These are phyloP conservation scores for Raddia guianensis DNA, from an alignment of 176 grass and related monocot species.

Conservation along the genomic window DNA sequence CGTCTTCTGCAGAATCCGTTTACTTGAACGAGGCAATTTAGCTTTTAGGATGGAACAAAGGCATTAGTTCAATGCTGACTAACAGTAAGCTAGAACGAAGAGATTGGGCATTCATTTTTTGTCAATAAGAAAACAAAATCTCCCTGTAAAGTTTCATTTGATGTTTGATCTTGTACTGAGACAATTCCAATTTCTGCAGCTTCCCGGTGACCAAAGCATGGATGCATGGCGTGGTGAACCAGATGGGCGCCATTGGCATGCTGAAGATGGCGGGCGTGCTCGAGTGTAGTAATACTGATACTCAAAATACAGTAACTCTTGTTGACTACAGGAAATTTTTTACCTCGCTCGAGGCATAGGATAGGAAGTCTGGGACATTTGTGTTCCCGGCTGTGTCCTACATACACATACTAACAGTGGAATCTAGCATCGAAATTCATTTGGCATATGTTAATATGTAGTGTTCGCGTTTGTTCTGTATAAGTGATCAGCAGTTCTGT, in stretches of 20 bases:
- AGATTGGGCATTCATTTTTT: neutral
- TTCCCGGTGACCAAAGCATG: neutral
- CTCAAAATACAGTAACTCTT: neutral
- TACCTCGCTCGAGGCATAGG: neutral
- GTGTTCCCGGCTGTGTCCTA: slow-evolving; percentile 16
- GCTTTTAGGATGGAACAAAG: neutral
- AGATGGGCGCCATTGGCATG: slow-evolving; percentile 3
- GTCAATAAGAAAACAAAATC: neutral
- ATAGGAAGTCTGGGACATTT: neutral
- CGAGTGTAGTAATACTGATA: slow-evolving; percentile 22
- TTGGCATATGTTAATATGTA: slow-evolving; percentile 25
- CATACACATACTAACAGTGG: neutral
- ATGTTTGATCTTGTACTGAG: slow-evolving; percentile 1
- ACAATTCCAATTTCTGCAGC: slow-evolving; percentile 30
- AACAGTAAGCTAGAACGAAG: neutral
- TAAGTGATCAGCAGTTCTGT: slow-evolving; percentile 27
- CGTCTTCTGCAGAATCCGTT: neutral
- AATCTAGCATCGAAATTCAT: slow-evolving; percentile 13
- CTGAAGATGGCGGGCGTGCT: neutral
- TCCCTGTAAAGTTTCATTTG: neutral
- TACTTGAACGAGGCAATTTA: neutral
- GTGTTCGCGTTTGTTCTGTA: slow-evolving; percentile 34
- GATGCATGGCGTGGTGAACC: neutral
- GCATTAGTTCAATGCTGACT: neutral
- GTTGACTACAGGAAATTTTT: neutral